Evolutionary conservation across 805 yeast genomes (phyloP), one percentile per base, ranked within the genome.

Genomic region (Zygoascus biomembranicola): DNA sequence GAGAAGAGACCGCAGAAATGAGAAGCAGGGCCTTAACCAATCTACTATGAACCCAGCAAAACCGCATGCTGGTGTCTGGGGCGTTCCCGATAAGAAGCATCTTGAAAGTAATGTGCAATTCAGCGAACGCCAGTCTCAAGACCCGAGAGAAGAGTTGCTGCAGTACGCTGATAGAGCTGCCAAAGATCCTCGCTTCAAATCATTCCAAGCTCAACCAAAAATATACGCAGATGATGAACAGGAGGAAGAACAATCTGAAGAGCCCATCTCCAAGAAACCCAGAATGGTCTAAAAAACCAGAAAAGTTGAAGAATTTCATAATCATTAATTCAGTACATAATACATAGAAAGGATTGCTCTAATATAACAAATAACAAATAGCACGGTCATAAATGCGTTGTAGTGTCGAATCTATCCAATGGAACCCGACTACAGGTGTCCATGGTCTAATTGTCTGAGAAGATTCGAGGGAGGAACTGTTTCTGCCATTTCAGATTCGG

Each of bases 391-490:
- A 23, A 23, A 23, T 23, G 28, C 6, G 28, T 3, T 23, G 3
- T 23, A 3, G 28, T 23, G 28, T 23, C n/a, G n/a, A 23, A 23
- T 6, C 6, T 23, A 23, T 23, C 28, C 28, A 6, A 6, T 6
- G 28, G 3, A 23, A 6, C 28, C 28, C 6, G 28, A 23, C 28
- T 23, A 23, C 26, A 10, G 20, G 5, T 9, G 44, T 18, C 44
- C 44, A 18, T 42, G 49, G 71, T 13, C 77, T 71, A 59, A 72
- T 71, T 60, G 77, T 55, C 71, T 72, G 63, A 77, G 66, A 43
- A 82, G 64, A 54, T 73, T 75, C 52, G 73, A 80, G 5, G 86
- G 87, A 1, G 87, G 87, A 41, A 81, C 81, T 8, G 80, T 77
- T 54, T 76, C 75, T 43, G 80, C 66, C 86, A 82, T 81, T 53